These are phyloP conservation scores for Microcyclosporella mali DNA, from an alignment of 2,329 filamentous ascomycete genomes.

Conservation along the genomic window DNA sequence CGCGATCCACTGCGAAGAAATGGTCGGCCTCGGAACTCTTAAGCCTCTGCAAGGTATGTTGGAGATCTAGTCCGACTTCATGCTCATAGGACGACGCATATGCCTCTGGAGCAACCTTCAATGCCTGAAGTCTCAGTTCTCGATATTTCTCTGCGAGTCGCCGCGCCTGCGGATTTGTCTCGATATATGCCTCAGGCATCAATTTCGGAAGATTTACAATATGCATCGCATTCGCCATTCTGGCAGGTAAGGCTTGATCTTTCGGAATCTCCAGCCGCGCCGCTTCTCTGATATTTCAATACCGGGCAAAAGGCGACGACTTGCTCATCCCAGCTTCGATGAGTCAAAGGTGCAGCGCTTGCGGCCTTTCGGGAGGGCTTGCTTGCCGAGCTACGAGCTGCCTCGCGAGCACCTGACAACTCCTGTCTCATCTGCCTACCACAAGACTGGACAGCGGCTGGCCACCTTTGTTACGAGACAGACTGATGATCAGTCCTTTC, in stretches of 20 bases:
- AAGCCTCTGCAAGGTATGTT: constrained; percentile 22
- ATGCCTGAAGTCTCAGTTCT: constrained; percentile 23
- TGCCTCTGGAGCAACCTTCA: constrained; percentile 25
- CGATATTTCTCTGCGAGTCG: constrained; percentile 18
- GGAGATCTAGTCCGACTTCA: constrained; percentile 17
- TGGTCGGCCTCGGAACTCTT: constrained; percentile 22
- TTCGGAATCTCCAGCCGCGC: too few species aligned
- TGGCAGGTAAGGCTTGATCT: too few species aligned
- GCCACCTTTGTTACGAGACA: constrained; percentile 2
- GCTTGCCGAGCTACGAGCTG: background rate
- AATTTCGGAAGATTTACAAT: constrained; percentile 13
- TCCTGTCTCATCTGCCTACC: constrained; percentile 11
- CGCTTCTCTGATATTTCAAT: too few species aligned
- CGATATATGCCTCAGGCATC: constrained; percentile 5
- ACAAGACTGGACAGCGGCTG: background rate
- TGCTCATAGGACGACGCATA: constrained; percentile 28
- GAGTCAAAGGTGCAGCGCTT: background rate
- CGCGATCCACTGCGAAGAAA: constrained; percentile 19
- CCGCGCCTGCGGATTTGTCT: constrained; percentile 1
- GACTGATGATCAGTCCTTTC: constrained; percentile 2
- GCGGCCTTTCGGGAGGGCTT: background rate
- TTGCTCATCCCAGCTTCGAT: background rate
- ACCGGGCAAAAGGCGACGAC: background rate
- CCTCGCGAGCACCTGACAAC: constrained; percentile 1
- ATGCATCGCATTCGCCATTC: background rate